These are phyloP conservation scores for Lipomyces yarrowii DNA, from an alignment of 1,139 yeast genomes.

Conservation along the genomic window DNA sequence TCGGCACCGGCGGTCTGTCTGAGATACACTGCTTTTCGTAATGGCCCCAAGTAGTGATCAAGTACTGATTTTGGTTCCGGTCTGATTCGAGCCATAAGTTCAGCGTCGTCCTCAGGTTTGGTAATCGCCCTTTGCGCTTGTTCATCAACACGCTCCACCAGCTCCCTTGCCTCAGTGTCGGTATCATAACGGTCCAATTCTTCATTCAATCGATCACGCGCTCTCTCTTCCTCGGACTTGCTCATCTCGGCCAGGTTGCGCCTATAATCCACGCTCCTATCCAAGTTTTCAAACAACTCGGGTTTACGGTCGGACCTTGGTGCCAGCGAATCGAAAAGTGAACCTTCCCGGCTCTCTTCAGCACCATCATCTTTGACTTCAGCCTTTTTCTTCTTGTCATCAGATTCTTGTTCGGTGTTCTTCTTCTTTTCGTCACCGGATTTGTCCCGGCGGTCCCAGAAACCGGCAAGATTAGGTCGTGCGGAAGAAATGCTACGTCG, in stretches of 20 bases:
- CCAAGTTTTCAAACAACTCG: conserved; percentile 14
- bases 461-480: background rate
- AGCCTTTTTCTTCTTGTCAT: background rate
- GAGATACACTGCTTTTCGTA: conserved; percentile 26
- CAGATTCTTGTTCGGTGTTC: background rate
- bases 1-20: conserved; percentile 23
- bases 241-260: background rate
- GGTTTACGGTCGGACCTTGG: conserved; percentile 15
- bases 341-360: conserved; percentile 8
- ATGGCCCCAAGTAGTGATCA: conserved; percentile 20
- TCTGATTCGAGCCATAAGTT: conserved; percentile 17
- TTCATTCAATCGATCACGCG: conserved; percentile 12
- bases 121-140: background rate
- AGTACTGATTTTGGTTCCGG: conserved; percentile 22
- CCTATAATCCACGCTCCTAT: conserved; percentile 10
- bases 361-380: conserved; percentile 1
- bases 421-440: background rate
- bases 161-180: background rate
- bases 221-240: conserved; percentile 16
- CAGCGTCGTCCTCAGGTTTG: conserved; percentile 23
- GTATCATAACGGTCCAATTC: conserved; percentile 12
- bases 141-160: background rate
- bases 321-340: conserved; percentile 21
- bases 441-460: background rate
- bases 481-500: background rate